phyloP scores from a whole-genome alignment of 495 filamentous ascomycete genomes.

The Saxophila tyrrhenica region DNA sequence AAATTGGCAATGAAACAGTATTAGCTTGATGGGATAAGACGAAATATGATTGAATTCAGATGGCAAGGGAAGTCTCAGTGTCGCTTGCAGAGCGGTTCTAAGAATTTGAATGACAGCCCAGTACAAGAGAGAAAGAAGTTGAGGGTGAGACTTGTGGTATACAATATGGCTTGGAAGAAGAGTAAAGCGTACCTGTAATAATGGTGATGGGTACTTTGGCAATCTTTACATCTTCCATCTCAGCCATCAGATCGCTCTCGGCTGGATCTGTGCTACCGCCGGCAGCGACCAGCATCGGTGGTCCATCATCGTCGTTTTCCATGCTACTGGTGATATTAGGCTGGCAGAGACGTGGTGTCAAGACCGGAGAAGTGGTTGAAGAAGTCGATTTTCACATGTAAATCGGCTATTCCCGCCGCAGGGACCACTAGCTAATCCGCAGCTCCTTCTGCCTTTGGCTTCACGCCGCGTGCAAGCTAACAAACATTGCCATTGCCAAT shows the following conservation, averaged over 20 bases:
- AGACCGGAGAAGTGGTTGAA: not conserved
- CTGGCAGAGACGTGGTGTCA: no score
- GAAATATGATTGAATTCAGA: not conserved
- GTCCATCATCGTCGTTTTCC: conserved; percentile 42
- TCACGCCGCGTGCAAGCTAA: no score
- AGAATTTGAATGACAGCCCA: not conserved
- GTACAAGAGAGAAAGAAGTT: no score
- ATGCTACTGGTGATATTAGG: not conserved
- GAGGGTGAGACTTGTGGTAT: no score
- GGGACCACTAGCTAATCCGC: not conserved
- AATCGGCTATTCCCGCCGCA: not conserved
- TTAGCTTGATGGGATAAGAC: no score
- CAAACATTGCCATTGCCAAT: no score
- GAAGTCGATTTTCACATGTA: not conserved
- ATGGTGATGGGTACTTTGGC: conserved; percentile 85
- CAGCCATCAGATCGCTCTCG: conserved; percentile 19
- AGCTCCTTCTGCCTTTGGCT: no score
- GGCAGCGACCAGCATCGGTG: conserved; percentile 59
- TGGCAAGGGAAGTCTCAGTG: no score
- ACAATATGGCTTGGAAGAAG: no score
- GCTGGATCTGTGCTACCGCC: conserved; percentile 5
- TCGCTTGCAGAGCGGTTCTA: not conserved
- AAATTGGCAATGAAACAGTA: not conserved
- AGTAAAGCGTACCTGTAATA: conserved; percentile 58
- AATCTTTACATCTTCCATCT: conserved; percentile 38